Conservation (phyloP, 2,329 filamentous ascomycete species). For the Aureobasidium pullulans region DNA sequence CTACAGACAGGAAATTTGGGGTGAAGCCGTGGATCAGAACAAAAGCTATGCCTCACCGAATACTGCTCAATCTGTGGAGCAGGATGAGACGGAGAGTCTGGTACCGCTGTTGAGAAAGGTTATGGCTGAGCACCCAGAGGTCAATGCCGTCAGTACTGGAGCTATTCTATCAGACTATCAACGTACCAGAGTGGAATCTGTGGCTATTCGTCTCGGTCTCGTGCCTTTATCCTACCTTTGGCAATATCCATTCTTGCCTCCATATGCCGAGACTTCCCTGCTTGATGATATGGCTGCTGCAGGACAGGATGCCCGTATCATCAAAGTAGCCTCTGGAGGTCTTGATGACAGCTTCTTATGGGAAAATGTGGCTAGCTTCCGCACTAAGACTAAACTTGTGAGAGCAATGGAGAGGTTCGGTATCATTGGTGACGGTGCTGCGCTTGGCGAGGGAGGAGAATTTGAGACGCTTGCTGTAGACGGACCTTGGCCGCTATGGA, state of each 20-base stretch:
- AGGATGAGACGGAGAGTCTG: constrained; percentile 85
- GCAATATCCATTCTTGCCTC: constrained; percentile 74
- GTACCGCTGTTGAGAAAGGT: constrained; percentile 65
- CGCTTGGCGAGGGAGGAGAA: constrained; percentile 88
- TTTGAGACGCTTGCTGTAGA: constrained; percentile 88
- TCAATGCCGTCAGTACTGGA: constrained; percentile 81
- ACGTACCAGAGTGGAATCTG: constrained; percentile 87
- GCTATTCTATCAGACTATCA: constrained; percentile 95
- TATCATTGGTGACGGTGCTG: constrained; percentile 55
- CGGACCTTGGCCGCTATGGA: constrained; percentile 68
- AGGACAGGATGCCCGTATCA: constrained; percentile 78
- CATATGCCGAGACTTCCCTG: constrained; percentile 44
- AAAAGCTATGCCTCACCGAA: constrained; percentile 54
- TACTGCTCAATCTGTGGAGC: constrained; percentile 3
- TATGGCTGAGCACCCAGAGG: constrained; percentile 62
- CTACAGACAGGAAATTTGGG: constrained; percentile 70
- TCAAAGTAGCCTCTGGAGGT: constrained; percentile 90
- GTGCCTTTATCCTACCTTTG: constrained; percentile 80
- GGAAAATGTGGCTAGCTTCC: constrained; percentile 61
- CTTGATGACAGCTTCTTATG: constrained; percentile 75
- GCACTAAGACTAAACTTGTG: constrained; percentile 40
- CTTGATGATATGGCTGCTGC: constrained; percentile 73
- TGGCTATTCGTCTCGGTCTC: constrained; percentile 77
- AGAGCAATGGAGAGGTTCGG: constrained; percentile 62
- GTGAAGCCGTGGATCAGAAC: constrained; percentile 60